Evolutionary conservation across 345 rosid genomes (phyloP).

Genomic region (Crucihimalaya himalaica): DNA sequence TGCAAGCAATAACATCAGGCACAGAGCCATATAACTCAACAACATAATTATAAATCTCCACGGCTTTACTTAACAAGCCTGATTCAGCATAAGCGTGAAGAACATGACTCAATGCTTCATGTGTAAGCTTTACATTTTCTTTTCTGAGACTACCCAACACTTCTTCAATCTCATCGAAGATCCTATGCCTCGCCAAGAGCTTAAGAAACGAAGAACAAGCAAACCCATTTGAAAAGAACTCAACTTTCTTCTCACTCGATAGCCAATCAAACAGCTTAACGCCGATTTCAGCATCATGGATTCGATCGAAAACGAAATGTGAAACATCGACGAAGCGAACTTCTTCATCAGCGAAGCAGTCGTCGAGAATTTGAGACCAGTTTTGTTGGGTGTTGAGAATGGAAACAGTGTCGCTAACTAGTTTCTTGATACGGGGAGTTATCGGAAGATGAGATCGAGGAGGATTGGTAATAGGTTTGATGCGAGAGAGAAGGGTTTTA

Average conservation of each 20-base stretch:
- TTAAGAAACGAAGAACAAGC: conserved; percentile 75
- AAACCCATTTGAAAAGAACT: conserved; percentile 44
- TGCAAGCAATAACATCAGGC: conserved; percentile 71
- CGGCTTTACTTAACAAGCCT: conserved; percentile 55
- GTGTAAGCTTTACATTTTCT: conserved; percentile 50
- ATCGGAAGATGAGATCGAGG: conserved; percentile 41
- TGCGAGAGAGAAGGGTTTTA: conserved; percentile 67
- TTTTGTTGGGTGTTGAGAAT: conserved; percentile 58
- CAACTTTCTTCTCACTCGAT: conserved; percentile 36
- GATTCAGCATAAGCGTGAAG: conserved; percentile 58
- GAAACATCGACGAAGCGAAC: conserved; percentile 55
- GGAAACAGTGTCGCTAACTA: conserved; percentile 50
- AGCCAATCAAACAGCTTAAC: conserved; percentile 64
- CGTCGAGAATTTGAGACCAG: conserved; percentile 53
- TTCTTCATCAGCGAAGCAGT: conserved; percentile 36
- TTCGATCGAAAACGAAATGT: conserved; percentile 63
- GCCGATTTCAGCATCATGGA: conserved; percentile 62
- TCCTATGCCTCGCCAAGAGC: conserved; percentile 61
- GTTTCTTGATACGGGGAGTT: conserved; percentile 44
- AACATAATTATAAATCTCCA: conserved; percentile 49
- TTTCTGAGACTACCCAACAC: conserved; percentile 48
- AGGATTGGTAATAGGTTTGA: conserved; percentile 55
- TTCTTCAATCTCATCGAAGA: conserved; percentile 53
- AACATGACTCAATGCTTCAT: conserved; percentile 61
- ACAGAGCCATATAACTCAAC: conserved; percentile 38